Conservation (phyloP, 208 protist genomes). For the Leishmania martiniquensis region DNA sequence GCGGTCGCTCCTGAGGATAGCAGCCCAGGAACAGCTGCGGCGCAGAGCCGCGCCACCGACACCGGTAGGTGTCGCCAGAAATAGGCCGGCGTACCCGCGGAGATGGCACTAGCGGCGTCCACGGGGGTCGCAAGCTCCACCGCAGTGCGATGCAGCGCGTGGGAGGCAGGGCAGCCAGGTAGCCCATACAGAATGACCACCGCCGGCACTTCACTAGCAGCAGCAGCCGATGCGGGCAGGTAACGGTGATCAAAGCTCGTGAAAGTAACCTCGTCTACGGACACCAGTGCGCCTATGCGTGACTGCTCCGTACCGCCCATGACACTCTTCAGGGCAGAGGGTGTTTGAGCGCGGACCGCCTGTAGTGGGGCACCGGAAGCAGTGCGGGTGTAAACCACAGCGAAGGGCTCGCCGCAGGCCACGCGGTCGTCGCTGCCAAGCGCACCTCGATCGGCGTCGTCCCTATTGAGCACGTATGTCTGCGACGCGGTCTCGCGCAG, state of each 20-base stretch:
- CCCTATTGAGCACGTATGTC: neutral
- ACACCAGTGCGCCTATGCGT: neutral
- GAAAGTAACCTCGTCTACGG: conserved; percentile 5
- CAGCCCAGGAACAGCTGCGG: neutral
- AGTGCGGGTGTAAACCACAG: conserved; percentile 9
- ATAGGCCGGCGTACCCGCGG: conserved; percentile 19
- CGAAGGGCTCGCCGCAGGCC: conserved; percentile 29
- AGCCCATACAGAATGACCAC: conserved; percentile 70
- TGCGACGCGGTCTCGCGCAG: neutral
- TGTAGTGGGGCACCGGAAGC: neutral
- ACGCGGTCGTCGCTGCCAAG: neutral
- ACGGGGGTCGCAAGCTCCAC: conserved; percentile 13
- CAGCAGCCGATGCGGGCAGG: neutral
- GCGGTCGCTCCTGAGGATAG: neutral
- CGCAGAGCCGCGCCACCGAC: conserved; percentile 28
- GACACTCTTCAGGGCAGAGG: neutral
- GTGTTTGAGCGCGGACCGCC: neutral
- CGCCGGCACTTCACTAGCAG: neutral
- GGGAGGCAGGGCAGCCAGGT: conserved; percentile 43
- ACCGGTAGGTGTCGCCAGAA: conserved; percentile 71
- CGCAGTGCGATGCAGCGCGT: conserved; percentile 31
- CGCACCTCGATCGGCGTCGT: neutral
- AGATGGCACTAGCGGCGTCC: neutral
- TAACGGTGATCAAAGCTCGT: conserved; percentile 14
- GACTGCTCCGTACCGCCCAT: neutral